These are phyloP conservation scores for Hypoxylon fragiforme DNA, from an alignment of 495 filamentous ascomycete species.

Conservation along the genomic window DNA sequence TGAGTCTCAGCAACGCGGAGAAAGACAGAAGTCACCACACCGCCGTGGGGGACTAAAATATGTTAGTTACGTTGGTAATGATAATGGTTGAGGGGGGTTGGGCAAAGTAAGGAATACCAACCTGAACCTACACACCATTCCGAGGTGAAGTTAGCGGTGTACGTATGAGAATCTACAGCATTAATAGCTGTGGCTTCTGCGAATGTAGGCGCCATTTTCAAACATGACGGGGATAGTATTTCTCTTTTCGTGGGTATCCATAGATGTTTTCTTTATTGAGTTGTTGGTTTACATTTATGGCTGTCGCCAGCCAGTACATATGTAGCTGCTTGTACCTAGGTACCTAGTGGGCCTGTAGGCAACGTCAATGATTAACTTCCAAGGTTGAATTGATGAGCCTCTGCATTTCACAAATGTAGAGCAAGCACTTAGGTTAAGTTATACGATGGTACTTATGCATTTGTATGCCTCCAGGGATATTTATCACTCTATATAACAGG, in stretches of 20 bases:
- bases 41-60: constrained; percentile 72
- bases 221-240: neutral
- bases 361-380: no score
- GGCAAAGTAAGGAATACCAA: constrained; percentile 26
- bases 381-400: no score
- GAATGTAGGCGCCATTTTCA: constrained; percentile 46
- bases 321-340: no score
- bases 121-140: constrained; percentile 77
- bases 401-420: no score
- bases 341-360: no score
- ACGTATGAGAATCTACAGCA: constrained; percentile 60
- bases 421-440: no score
- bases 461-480: no score
- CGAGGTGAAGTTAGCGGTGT: constrained; percentile 58
- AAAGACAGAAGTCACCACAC: constrained; percentile 68
- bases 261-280: no score
- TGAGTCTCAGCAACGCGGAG: constrained; percentile 63
- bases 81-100: neutral
- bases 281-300: no score
- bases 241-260: neutral
- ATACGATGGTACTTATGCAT: no score
- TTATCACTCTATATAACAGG: no score
- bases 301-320: no score
- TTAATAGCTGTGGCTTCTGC: constrained; percentile 61
- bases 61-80: neutral